Evolutionary conservation across 2,329 filamentous ascomycete species (phyloP).

Genomic region (Blastomyces emzantsi): DNA sequence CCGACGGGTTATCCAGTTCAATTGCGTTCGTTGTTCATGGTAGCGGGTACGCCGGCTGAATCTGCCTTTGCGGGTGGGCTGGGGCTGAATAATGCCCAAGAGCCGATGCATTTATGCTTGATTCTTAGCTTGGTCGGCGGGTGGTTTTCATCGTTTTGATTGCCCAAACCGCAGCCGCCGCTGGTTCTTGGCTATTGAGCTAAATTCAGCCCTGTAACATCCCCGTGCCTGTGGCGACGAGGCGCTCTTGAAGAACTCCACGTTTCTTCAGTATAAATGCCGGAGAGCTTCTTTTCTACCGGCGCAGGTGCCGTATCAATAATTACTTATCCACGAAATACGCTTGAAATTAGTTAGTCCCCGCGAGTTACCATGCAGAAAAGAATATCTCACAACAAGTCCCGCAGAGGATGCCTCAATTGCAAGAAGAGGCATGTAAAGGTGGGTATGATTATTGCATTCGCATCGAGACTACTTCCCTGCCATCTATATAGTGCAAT

Average conservation of each 20-base stretch:
- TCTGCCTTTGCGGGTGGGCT: neutral
- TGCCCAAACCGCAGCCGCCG: neutral
- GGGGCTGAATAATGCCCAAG: neutral
- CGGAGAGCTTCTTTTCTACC: neutral
- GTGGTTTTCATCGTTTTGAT: neutral
- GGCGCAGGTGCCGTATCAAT: no score
- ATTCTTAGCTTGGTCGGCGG: neutral
- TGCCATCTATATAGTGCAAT: neutral
- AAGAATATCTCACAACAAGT: constrained; percentile 10
- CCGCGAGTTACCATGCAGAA: constrained; percentile 5
- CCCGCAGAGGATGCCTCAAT: constrained; percentile 6
- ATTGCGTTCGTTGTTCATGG: neutral
- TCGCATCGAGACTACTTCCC: neutral
- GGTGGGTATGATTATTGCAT: neutral
- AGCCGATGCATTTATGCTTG: neutral
- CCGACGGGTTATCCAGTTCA: neutral
- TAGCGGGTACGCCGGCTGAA: neutral
- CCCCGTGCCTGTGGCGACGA: neutral
- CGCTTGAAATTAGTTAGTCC: neutral
- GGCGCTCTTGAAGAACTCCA: neutral
- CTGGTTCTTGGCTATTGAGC: neutral
- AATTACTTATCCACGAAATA: neutral
- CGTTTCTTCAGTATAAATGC: neutral
- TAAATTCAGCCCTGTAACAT: constrained; percentile 6
- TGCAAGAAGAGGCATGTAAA: constrained; percentile 9